Base-by-base conservation (phyloP, 352 stramenopile genomes). In the Phytophthora sojae region DNA sequence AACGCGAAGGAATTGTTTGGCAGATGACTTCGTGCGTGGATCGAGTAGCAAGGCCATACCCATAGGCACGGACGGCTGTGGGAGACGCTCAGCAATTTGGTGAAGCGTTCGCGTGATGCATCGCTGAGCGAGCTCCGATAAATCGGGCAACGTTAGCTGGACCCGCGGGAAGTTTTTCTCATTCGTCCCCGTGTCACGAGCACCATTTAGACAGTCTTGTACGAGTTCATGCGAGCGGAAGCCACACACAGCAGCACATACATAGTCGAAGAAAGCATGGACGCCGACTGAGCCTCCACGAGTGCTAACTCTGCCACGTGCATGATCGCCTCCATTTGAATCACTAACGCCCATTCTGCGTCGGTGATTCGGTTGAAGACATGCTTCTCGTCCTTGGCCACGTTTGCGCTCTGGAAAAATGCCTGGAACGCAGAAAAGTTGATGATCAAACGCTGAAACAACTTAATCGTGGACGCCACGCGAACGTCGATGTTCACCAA, bases 181-280 rank as follows among this genome's bases (percentile, higher is more conserved):
- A 8, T 66, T 58, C 11, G 49, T 52, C 1, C 57, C 21, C 12
- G n/a, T 14, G 14, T 65, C 21, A 3, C 45, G 29, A 15, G 19
- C 7, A 0, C 29, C 26, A 4, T 50, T 14, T 4, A 58, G 21
- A 4, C 8, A 19, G 3, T 65, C 19, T 57, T 55, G 45, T 56
- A 64, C 1, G 44, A 64, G 14, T 50, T 56, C 25, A 57, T 64
- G 3, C 29, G 25, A 11, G 37, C 5, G 2, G 26, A 37, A 6
- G 25, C 11, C 7, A 57, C 57, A 5, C 57, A 19, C 9, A 64
- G 29, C 21, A 65, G 32, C 5, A 57, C 50, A 25, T 67, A 59
- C 32, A 67, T 44, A 14, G 35, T 55, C 0, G 60, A 67, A 6
- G 32, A 44, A 14, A 67, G 4, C 19, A 67, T 67, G n/a, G 21